Evolutionary conservation across 768 basidiomycete species (phyloP), one percentile per base, ranked within the genome.

Genomic region (Calocybe gangraenosa): DNA sequence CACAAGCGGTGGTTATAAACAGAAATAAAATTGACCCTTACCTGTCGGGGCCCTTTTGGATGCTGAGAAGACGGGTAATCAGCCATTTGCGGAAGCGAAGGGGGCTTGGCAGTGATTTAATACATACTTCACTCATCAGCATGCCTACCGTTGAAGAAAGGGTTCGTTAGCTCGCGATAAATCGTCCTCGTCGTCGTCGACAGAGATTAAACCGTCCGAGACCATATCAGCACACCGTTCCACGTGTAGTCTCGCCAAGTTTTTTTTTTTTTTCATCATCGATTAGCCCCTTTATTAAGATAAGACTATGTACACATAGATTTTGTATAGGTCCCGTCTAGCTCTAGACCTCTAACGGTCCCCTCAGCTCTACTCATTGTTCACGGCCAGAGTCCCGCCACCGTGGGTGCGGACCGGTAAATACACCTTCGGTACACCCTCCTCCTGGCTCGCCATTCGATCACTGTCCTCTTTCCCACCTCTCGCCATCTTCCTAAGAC

Each of bases 391-490:
- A 11, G 42, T 54, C 43, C 15, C 44, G 5, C 61, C 53, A 0
- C 67, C 64, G 40, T 65, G 49, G 17, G 25, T 28, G 5, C 11
- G 25, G 11, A 11, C 11, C 25, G 25, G 11, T 28, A 28, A 28
- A 28, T 77, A 73, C 49, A 77, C 61, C 58, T 75, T 78, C 21
- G 68, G 70, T 55, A 62, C 67, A 0, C 74, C 78, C 36, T 58
- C 64, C 22, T 74, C 65, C 48, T 62, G 52, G 44, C 52, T 45
- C 18, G 56, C 66, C 42, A 69, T 47, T n/a, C 60, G 53, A 40
- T 68, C 55, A 2, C 69, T 69, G 36, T 76, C 65, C 37, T 60
- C 50, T 19, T 68, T 64, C 0, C 81, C 82, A 14, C 64, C 57
- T 22, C 67, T 59, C 6, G 83, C 73, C 20, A 84, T 51, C 43